phyloP scores from a whole-genome alignment of 176 grass and related monocot genomes.

The Saccharum officinarum region DNA sequence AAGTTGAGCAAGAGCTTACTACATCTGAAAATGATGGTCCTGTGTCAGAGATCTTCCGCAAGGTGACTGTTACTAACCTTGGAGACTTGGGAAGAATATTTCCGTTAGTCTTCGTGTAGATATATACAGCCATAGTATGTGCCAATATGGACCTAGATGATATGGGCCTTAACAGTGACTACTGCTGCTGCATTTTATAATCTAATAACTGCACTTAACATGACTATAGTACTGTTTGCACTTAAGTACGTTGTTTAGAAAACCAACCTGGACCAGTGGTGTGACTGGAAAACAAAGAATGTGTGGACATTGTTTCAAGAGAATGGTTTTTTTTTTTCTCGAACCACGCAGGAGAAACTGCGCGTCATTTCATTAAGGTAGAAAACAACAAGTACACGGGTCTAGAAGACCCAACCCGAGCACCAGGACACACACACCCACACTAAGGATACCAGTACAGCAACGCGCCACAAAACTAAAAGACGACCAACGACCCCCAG shows the following conservation, averaged over 20 bases:
- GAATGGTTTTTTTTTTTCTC: no score
- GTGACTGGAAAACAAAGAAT: not conserved
- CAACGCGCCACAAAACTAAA: no score
- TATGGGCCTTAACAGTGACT: slow-evolving; percentile 18
- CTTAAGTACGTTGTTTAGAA: not conserved
- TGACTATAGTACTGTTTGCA: not conserved
- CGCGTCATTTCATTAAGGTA: no score
- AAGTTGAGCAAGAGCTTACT: slow-evolving; percentile 96
- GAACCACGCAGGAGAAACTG: no score
- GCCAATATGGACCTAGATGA: not conserved
- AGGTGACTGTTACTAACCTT: slow-evolving; percentile 25
- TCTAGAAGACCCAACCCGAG: no score
- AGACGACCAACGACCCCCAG: no score
- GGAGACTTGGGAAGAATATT: not conserved
- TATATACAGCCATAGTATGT: not conserved
- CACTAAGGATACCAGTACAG: no score
- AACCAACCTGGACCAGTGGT: not conserved
- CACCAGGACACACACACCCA: no score
- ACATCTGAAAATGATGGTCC: slow-evolving; percentile 96
- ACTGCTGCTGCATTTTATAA: slow-evolving; percentile 11
- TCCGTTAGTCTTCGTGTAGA: not conserved
- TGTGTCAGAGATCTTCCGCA: slow-evolving; percentile 74
- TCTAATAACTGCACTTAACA: not conserved
- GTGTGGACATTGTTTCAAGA: not conserved
- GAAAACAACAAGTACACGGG: no score